phyloP scores from a whole-genome alignment of 192 early-diverging fungal genomes.

The Bifiguratus adelaidae region DNA sequence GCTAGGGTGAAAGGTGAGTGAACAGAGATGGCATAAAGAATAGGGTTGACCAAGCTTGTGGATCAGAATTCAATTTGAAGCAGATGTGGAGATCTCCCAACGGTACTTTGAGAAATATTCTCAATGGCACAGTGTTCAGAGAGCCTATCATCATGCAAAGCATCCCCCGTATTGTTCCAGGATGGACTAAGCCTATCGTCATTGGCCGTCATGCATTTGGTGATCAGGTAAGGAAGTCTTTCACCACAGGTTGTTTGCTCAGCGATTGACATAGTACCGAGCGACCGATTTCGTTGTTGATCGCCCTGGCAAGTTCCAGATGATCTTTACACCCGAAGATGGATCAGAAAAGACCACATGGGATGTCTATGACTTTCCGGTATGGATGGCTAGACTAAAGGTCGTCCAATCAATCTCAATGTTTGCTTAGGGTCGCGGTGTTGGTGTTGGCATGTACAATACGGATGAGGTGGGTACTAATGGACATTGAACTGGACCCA shows the following conservation, averaged over 20 bases:
- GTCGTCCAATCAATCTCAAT: background rate
- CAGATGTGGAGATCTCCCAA: slow-evolving; percentile 98
- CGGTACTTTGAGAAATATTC: slow-evolving; percentile 92
- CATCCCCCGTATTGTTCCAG: slow-evolving; percentile 86
- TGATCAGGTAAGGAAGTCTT: slow-evolving; percentile 56
- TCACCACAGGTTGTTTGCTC: background rate
- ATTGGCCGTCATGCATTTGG: slow-evolving; percentile 96
- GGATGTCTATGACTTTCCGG: slow-evolving; percentile 75
- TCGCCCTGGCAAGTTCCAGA: slow-evolving; percentile 83
- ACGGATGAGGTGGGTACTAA: slow-evolving; percentile 46
- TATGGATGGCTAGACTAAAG: background rate
- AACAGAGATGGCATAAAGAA: background rate
- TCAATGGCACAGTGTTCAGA: slow-evolving; percentile 97
- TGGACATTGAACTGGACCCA: background rate
- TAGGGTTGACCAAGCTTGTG: too few relatives aligned
- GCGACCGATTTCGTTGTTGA: slow-evolving; percentile 92
- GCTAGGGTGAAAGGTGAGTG: slow-evolving; percentile 69
- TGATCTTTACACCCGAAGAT: slow-evolving; percentile 81
- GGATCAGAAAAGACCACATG: slow-evolving; percentile 55
- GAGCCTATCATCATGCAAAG: slow-evolving; percentile 92
- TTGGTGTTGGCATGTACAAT: slow-evolving; percentile 98
- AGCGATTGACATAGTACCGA: slow-evolving; percentile 57
- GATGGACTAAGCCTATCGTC: slow-evolving; percentile 91
- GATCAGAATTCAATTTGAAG: slow-evolving; percentile 84
- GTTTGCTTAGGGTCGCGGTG: slow-evolving; percentile 68